A percentile compares a stretch with the other conserved stretches of the same genome.
Conservation (phyloP, 176 grass and related monocot species). For the Canna indica region DNA sequence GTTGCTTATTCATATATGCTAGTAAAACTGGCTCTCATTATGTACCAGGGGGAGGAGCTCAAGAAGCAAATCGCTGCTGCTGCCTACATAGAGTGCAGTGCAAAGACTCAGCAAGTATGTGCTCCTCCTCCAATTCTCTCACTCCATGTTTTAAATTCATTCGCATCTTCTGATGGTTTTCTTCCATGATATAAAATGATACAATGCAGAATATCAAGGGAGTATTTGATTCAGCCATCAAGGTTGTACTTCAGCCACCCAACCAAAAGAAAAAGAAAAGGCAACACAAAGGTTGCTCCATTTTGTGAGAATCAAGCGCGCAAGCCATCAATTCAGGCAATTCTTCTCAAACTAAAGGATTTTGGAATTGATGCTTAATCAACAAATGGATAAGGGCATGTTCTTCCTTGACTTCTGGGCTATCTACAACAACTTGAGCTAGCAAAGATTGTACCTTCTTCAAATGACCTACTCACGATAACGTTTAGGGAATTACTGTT, state of each 20-base stretch:
- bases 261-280: slow-evolving; percentile 72
- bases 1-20: neutral
- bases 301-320: slow-evolving; percentile 36
- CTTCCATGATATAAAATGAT: neutral
- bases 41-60: slow-evolving; percentile 61
- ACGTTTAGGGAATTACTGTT: neutral
- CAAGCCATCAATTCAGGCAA: neutral
- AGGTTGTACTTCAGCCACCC: slow-evolving; percentile 61
- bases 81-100: slow-evolving; percentile 78
- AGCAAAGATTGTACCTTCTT: neutral
- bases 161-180: slow-evolving; percentile 7
- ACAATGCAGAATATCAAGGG: slow-evolving; percentile 52
- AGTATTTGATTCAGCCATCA: slow-evolving; percentile 69
- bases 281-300: slow-evolving; percentile 49
- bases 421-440: neutral
- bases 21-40: neutral
- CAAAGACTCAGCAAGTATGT: slow-evolving; percentile 70
- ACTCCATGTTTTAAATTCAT: neutral
- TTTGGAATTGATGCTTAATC: neutral
- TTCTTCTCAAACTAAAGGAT: neutral
- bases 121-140: neutral
- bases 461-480: neutral
- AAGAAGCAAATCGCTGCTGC: slow-evolving; percentile 56
- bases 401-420: neutral
- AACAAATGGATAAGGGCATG: neutral